phyloP scores from a whole-genome alignment of 805 yeast species.

The Myxozyma vanderwaltii region DNA sequence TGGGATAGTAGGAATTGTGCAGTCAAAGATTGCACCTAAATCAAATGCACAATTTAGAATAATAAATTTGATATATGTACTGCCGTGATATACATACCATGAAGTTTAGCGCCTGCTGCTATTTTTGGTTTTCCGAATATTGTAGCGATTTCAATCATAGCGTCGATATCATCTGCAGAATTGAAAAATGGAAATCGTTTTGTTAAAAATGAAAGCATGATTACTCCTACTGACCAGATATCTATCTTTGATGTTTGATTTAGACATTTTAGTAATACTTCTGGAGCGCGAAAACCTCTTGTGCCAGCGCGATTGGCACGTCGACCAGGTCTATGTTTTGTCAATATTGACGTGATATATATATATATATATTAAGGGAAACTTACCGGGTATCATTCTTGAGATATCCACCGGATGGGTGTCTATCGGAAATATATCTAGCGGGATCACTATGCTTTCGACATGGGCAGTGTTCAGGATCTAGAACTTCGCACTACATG shows the following conservation, averaged over 20 bases:
- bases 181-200: constrained; percentile 91
- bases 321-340: constrained; percentile 57
- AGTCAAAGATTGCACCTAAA: constrained; percentile 65
- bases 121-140: constrained; percentile 76
- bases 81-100: constrained; percentile 52
- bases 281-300: constrained; percentile 93
- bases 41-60: neutral
- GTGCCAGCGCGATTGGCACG: constrained; percentile 98
- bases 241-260: constrained; percentile 82
- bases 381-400: constrained; percentile 72
- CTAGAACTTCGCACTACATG: constrained; percentile 20
- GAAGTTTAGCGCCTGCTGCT: constrained; percentile 76
- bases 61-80: neutral
- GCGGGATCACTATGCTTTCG: constrained; percentile 30
- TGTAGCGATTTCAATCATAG: constrained; percentile 78
- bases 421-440: constrained; percentile 39
- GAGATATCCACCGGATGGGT: constrained; percentile 65
- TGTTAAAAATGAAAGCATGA: constrained; percentile 72
- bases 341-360: neutral
- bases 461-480: constrained; percentile 33
- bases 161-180: constrained; percentile 91
- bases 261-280: constrained; percentile 82
- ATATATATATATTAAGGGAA: neutral
- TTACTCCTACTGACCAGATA: constrained; percentile 91
- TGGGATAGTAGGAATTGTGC: constrained; percentile 56